phyloP scores from a whole-genome alignment of 2,329 filamentous ascomycete species.

The Delphinella strobiligena region DNA sequence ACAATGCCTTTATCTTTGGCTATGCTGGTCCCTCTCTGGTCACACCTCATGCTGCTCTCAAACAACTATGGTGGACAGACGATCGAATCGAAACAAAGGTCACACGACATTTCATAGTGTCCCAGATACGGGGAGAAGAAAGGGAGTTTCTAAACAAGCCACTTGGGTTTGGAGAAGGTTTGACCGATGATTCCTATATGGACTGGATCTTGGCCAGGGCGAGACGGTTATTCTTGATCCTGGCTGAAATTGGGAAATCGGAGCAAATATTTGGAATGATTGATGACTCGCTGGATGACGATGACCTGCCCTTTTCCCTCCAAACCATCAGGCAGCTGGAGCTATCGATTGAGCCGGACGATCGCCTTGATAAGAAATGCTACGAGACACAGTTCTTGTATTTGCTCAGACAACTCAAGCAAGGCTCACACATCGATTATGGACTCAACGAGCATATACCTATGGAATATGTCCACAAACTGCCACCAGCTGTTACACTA shows the following conservation, averaged over 20 bases:
- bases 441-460: slow-evolving; percentile 57
- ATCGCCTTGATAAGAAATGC: slow-evolving; percentile 55
- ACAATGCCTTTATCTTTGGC: slow-evolving; percentile 39
- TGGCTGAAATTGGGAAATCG: slow-evolving; percentile 56
- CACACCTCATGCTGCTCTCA: slow-evolving; percentile 35
- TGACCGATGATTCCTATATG: slow-evolving; percentile 56
- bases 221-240: slow-evolving; percentile 57
- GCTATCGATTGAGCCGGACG: slow-evolving; percentile 47
- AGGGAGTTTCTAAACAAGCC: slow-evolving; percentile 49
- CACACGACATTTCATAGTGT: slow-evolving; percentile 54
- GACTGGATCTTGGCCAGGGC: slow-evolving; percentile 64
- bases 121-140: slow-evolving; percentile 52
- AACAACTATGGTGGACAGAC: slow-evolving; percentile 58
- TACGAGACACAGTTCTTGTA: slow-evolving; percentile 60
- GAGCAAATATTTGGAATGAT: slow-evolving; percentile 65
- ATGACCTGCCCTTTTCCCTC: slow-evolving; percentile 56
- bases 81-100: slow-evolving; percentile 58
- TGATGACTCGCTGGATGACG: slow-evolving; percentile 66
- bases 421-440: slow-evolving; percentile 52
- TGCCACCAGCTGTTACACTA: slow-evolving; percentile 35
- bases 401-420: slow-evolving; percentile 50
- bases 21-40: slow-evolving; percentile 39
- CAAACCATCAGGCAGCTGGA: slow-evolving; percentile 54
- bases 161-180: slow-evolving; percentile 53
- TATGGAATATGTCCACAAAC: slow-evolving; percentile 52